Base-by-base conservation (phyloP, 2,329 filamentous ascomycete genomes). In the Alternaria alternata region DNA sequence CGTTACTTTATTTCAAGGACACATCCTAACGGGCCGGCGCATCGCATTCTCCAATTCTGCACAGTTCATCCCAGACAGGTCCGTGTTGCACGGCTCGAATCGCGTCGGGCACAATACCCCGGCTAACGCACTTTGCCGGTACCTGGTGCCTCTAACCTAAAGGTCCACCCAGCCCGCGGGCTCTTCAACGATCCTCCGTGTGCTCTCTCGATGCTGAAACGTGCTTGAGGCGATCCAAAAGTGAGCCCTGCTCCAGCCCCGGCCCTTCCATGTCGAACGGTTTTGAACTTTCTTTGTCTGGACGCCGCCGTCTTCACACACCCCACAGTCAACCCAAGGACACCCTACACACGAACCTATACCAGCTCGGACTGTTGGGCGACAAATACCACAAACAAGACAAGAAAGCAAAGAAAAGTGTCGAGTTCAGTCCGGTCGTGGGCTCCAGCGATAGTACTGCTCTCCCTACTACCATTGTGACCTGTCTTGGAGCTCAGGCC, bases 121-220 rank as follows among this genome's bases (percentile, higher is more conserved):
- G 67, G 65, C 60, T 64, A 57, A 59, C 63, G 63, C 68, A 62
- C 54, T 65, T 64, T 65, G 66, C 66, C 66, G 69, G 68, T 72
- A 69, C 66, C 67, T 69, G 62, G 59, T 54, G 63, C 57, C 59
- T 68, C 61, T 61, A 67, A 69, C 66, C 66, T 65, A 70, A 70
- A 66, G 63, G 64, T 65, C 62, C 69, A 68, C 63, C 63, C 66
- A 66, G 64, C 62, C 68, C 68, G 65, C 61, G 64, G 60, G 57
- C 62, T 67, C 60, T 62, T 57, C 62, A 66, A 64, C 64, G 62
- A 69, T 70, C 63, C 63, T 69, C 62, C 65, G 67, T 61, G 58
- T 64, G 63, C 67, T 69, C 66, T 72, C 68, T 76, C 60, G 60
- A 75, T 77, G 72, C 73, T 78, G 76, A 78, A 78, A 78, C 76